Evolutionary conservation across 1,284 basidiomycete genomes (phyloP).

Genomic region (Cystobasidium sp.): DNA sequence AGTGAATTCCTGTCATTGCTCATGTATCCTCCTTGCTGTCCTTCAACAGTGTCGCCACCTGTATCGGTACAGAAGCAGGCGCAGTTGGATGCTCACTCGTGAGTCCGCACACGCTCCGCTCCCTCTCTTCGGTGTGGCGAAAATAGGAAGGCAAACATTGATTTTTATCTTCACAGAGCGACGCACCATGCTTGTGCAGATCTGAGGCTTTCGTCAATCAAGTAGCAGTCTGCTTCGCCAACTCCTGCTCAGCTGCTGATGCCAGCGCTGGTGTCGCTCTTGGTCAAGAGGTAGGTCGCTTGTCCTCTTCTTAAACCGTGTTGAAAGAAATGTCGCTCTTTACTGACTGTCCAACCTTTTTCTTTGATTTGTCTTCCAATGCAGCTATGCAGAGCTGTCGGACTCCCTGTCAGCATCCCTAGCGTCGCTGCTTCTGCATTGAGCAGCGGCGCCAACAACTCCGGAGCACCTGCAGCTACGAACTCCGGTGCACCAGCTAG

Average conservation of each 20-base stretch:
- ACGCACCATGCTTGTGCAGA: slow-evolving; percentile 37
- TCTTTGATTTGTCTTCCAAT: no score
- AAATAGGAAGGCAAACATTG: no score
- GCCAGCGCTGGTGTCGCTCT: slow-evolving; percentile 30
- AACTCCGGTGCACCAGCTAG: slow-evolving; percentile 14
- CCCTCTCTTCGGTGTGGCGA: not conserved
- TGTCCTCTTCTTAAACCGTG: no score
- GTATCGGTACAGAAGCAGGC: slow-evolving; percentile 6
- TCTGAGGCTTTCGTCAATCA: slow-evolving; percentile 36
- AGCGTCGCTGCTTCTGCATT: slow-evolving; percentile 21
- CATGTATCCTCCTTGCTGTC: not conserved
- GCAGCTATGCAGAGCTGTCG: slow-evolving; percentile 39
- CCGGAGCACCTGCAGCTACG: slow-evolving; percentile 3
- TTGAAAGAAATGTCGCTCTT: no score
- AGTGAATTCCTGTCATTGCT: not conserved
- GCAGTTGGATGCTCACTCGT: slow-evolving; percentile 8
- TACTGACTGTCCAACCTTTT: no score
- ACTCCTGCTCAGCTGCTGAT: slow-evolving; percentile 24
- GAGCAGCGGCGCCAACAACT: not conserved
- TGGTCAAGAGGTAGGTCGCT: slow-evolving; percentile 37
- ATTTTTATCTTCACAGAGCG: slow-evolving; percentile 8
- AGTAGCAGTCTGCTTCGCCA: slow-evolving; percentile 35
- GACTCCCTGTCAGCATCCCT: slow-evolving; percentile 32
- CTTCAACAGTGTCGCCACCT: slow-evolving; percentile 8
- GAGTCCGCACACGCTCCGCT: not conserved